Evolutionary conservation across 202 grass and related monocot genomes (phyloP), one percentile per base, ranked within the genome.

Genomic region (Tripidium arundinaceum): DNA sequence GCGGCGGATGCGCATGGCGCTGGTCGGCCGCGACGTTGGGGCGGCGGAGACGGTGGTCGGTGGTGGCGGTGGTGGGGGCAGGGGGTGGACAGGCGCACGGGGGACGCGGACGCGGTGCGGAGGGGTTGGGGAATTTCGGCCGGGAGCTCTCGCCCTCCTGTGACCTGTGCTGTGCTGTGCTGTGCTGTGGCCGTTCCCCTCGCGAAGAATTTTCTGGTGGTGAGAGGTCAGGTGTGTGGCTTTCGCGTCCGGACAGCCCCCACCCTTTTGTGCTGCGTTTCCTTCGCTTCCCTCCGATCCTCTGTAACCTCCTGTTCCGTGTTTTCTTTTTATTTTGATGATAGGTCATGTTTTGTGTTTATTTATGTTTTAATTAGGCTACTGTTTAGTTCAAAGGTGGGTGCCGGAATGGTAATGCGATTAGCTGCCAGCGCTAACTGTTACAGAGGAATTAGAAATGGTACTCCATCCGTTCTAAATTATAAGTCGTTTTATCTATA

Each of bases 1-100:
- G 26, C 87, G 79, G 54, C 87, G 87, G 83, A 89, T 89, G 83
- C 87, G 87, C 87, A 90, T 90, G 87, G 79, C 69, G 47, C 16
- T 34, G 27, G 45, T 31, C 70, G 26, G 29, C 15, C 28, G 28
- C 61, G 68, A 15, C 9, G 77, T 22, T 1, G 31, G 31, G 34
- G 6, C 71, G 31, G 31, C 31, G 64, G 63, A 45, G 75, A 70
- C n/a, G 59, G 69, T 49, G 68, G 68, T 38, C 34, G 80, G 69
- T 62, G 66, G 78, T 21, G 66, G 38, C 16, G 45, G 54, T 14
- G n/a, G n/a, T n/a, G n/a, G 57, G 59, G 36, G 46, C 0, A 8
- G 8, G 25, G 70, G 11, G 52, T 14, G 21, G 27, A 41, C 16
- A 36, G 34, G 43, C 18, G 70, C 68, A 38, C 72, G 54, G 54